Conservation (phyloP, 2,329 filamentous ascomycete genomes). For the Sporothrix schenckii region DNA sequence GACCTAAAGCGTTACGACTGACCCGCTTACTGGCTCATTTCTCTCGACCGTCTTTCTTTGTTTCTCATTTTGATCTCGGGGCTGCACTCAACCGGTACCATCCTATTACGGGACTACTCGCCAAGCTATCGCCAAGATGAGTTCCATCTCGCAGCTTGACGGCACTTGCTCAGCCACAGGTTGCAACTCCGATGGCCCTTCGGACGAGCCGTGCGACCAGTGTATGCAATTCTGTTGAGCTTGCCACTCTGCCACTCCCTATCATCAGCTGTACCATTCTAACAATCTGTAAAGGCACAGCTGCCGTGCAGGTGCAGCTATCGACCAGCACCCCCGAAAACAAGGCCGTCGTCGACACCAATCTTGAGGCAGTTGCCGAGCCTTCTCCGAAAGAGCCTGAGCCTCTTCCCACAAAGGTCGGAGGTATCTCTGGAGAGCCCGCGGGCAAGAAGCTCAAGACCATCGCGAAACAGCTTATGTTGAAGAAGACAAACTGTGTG, state of each 20-base stretch:
- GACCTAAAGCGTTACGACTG: neutral
- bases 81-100: neutral
- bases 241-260: neutral
- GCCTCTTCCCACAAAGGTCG: neutral
- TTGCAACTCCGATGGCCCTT: slow-evolving; percentile 24
- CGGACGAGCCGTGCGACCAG: slow-evolving; percentile 14
- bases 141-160: slow-evolving; percentile 26
- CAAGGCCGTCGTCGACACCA: neutral
- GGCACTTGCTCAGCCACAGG: slow-evolving; percentile 25
- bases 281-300: neutral
- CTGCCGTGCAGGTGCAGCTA: neutral
- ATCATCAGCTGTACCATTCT: neutral
- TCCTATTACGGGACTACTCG: neutral
- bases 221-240: neutral
- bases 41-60: neutral
- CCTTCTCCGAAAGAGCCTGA: neutral
- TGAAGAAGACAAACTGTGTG: slow-evolving; percentile 2
- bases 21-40: neutral
- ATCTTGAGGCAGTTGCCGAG: neutral
- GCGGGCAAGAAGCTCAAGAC: neutral
- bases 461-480: neutral
- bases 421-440: neutral
- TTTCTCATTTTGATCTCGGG: neutral
- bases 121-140: neutral
- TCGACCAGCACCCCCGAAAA: neutral